Conservation (phyloP, 192 early-diverging fungal genomes). For the Linnemannia exigua region DNA sequence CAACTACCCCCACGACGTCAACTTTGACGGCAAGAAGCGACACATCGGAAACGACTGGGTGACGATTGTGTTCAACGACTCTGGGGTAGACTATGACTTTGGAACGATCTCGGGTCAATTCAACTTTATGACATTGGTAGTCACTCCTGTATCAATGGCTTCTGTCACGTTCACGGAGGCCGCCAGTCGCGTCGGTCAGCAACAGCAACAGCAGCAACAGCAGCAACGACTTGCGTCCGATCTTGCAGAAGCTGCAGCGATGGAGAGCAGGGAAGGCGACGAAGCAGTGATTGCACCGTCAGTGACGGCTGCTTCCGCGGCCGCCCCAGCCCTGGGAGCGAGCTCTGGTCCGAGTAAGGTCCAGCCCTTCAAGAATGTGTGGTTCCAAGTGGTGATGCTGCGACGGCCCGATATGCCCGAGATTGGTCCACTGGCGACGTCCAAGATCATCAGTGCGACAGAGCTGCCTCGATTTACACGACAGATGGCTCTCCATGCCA, state of each 20-base stretch:
- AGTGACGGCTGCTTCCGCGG: background rate
- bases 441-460: constrained; percentile 86
- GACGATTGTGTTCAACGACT: constrained; percentile 94
- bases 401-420: constrained; percentile 85
- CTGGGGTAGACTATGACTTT: constrained; percentile 84
- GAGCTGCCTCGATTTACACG: constrained; percentile 87
- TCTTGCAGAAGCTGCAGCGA: background rate
- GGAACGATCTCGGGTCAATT: constrained; percentile 95
- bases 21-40: constrained; percentile 89
- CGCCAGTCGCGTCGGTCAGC: constrained; percentile 22
- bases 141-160: constrained; percentile 76
- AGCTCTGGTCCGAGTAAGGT: background rate
- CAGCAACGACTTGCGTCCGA: background rate
- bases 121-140: constrained; percentile 96
- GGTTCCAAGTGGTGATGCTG: constrained; percentile 75
- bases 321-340: background rate
- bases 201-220: constrained; percentile 36
- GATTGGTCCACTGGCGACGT: constrained; percentile 82
- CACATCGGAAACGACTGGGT: constrained; percentile 99
- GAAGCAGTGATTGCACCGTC: background rate
- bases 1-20: constrained; percentile 77
- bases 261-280: background rate
- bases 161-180: constrained; percentile 40
- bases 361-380: constrained; percentile 60
- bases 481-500: constrained; percentile 87